Evolutionary conservation across 148 eudicot genomes (phyloP), one percentile per base, ranked within the genome.

Genomic region (Cornus florida): DNA sequence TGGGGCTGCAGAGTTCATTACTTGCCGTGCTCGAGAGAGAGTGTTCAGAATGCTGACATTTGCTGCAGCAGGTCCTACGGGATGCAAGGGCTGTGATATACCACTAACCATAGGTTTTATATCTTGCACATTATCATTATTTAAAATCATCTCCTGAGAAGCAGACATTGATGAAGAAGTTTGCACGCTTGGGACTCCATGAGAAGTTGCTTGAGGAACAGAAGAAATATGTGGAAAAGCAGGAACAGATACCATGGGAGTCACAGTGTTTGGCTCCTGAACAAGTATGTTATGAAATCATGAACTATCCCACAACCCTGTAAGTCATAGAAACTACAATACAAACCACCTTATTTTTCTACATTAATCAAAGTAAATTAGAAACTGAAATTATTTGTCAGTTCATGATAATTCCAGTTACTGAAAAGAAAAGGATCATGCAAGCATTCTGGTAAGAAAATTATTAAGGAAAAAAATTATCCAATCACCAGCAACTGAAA

Each of bases 251-350:
- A 83, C 82, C 84, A 87, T 78, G 69, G 99, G 86, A 72, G 92
- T 81, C 66, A 86, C 86, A 69, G 94, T 91, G 73, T 81, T 88
- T 68, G 97, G 98, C 84, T 93, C 99, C 99, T 93, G 87, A 80
- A 82, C 31, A 57, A 77, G 69, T 66, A 77, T 6, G 73, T 67
- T 77, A 79, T 73, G 79, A 65, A n/a, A 67, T 70, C 68, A 64
- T 60, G 43, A 67, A 4, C 84, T 78, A 24, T 59, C 19, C 35
- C 77, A 23, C 69, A 43, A 43, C 71, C 7, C 12, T 64, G 71
- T 75, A 53, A 32, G 32, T 20, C 35, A 69, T 67, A 50, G 19
- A 28, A 28, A 24, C 31, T 23, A 67, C 24, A 46, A 67, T 67
- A 41, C 28, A 64, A 76, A 24, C 57, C 16, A 65, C 59, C 69